phyloP scores from a whole-genome alignment of 2,329 filamentous ascomycete genomes.

The Didymella pomorum region DNA sequence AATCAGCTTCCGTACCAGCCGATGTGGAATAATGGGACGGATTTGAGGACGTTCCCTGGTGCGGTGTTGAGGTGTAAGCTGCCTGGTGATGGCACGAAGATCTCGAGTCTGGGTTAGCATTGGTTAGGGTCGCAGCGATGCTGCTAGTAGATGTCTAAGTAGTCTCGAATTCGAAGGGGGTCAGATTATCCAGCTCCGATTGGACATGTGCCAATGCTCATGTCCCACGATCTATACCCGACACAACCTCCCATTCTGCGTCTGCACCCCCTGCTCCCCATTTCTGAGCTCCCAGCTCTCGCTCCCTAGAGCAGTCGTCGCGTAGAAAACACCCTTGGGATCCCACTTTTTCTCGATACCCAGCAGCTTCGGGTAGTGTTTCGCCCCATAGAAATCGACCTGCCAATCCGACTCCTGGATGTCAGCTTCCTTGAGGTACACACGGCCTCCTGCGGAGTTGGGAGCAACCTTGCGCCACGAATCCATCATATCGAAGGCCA shows the following conservation, averaged over 20 bases:
- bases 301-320: constrained; percentile 33
- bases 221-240: not conserved
- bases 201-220: not conserved
- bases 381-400: constrained; percentile 35
- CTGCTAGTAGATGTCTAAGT: not conserved
- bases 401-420: constrained; percentile 40
- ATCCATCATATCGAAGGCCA: constrained; percentile 22
- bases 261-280: constrained; percentile 29
- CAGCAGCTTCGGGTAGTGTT: constrained; percentile 38
- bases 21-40: not conserved
- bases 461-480: constrained; percentile 31
- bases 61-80: not conserved
- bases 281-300: constrained; percentile 36
- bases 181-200: not conserved
- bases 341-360: constrained; percentile 40
- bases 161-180: not conserved
- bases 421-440: constrained; percentile 41
- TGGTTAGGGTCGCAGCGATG: not conserved
- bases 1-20: not conserved
- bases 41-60: not conserved
- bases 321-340: constrained; percentile 40
- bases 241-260: constrained; percentile 39
- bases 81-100: not conserved
- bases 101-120: not conserved
- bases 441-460: constrained; percentile 27